A percentile compares a stretch with the other conserved stretches of the same genome.
These are phyloP conservation scores for Corymbia calophylla DNA, from an alignment of 441 rosid genomes.

Conservation along the genomic window DNA sequence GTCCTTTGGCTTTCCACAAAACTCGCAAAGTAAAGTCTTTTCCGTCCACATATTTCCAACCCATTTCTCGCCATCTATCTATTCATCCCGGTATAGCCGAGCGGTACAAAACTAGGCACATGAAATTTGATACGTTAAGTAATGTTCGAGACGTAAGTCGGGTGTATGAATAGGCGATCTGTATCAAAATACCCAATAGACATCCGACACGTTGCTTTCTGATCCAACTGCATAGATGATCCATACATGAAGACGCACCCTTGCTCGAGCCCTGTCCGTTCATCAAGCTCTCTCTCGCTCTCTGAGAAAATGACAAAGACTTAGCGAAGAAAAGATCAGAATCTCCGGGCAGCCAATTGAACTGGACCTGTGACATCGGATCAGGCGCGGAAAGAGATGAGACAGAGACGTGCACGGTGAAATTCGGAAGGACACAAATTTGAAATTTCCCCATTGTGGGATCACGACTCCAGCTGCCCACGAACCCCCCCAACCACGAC, in stretches of 20 bases:
- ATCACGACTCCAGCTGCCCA: constrained; percentile 4
- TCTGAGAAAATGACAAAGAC: background rate
- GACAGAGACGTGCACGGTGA: background rate
- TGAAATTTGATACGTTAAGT: background rate
- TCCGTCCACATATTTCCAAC: background rate
- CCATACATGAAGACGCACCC: background rate
- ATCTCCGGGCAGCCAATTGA: background rate
- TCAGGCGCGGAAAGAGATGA: background rate
- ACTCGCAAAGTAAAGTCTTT: background rate
- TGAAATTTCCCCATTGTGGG: constrained; percentile 4
- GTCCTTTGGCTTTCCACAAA: background rate
- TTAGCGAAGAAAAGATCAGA: background rate
- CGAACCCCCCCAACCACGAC: background rate
- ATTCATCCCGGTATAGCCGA: background rate
- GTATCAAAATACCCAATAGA: background rate
- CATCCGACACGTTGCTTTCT: background rate
- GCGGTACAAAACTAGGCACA: too few relatives aligned
- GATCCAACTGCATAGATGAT: background rate
- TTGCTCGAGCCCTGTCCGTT: too few relatives aligned
- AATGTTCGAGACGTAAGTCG: accelerated
- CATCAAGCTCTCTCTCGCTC: background rate
- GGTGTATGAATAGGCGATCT: too few relatives aligned
- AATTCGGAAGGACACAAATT: background rate
- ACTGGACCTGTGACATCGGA: background rate
- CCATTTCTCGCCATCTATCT: background rate